These are phyloP conservation scores for Salix exigua DNA, from an alignment of 345 rosid species.

Conservation along the genomic window DNA sequence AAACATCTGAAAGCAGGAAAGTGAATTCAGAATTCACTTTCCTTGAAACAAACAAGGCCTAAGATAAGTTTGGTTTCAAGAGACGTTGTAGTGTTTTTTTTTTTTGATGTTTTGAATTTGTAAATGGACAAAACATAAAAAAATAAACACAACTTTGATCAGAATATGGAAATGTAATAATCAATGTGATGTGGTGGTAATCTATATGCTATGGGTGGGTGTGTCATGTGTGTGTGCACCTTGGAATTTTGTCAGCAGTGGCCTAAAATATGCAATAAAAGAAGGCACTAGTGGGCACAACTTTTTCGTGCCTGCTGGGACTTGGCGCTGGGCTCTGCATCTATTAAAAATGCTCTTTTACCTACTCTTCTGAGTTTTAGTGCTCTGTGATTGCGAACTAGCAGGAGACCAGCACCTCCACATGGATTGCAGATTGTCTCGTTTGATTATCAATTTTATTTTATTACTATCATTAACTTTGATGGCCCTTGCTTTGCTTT, in stretches of 20 bases:
- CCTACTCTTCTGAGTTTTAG: conserved; percentile 4
- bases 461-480: too few relatives aligned
- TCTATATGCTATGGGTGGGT: too few relatives aligned
- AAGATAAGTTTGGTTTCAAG: too few relatives aligned
- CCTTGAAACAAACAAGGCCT: too few relatives aligned
- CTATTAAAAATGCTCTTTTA: conserved; percentile 9
- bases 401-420: conserved; percentile 12
- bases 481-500: too few relatives aligned
- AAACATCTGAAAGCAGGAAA: too few relatives aligned
- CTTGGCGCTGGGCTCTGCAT: not conserved
- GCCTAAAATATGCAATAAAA: not conserved
- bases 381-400: not conserved
- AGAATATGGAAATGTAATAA: not conserved
- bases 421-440: conserved; percentile 20
- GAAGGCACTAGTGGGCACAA: conserved; percentile 9
- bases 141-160: not conserved
- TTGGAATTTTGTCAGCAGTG: not conserved
- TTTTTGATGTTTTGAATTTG: too few relatives aligned
- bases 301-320: not conserved
- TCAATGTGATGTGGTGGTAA: not conserved
- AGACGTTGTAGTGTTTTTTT: too few relatives aligned
- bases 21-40: too few relatives aligned
- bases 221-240: not conserved
- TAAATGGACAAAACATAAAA: too few relatives aligned
- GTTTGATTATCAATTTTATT: not conserved